phyloP scores from a whole-genome alignment of 164 flowering plant species.

The Cinnamomum chago region DNA sequence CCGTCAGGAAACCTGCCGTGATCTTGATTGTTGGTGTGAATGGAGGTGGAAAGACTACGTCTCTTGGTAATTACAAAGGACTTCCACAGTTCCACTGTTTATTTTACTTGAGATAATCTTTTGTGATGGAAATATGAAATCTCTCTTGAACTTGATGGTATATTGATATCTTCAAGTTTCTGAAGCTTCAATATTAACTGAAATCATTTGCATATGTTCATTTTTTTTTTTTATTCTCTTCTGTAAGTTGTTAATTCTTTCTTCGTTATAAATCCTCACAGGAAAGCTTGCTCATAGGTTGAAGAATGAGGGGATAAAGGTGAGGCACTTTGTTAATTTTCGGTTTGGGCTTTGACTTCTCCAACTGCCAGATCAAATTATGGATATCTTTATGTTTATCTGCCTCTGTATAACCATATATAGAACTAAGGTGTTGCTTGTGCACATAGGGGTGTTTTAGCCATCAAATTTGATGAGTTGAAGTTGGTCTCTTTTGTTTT shows the following conservation, averaged over 20 bases:
- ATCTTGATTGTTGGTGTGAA: constrained; percentile 94
- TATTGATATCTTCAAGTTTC: neutral
- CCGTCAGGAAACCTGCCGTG: constrained; percentile 81
- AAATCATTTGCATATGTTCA: neutral
- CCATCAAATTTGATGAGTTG: neutral
- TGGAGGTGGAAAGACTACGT: constrained; percentile 99
- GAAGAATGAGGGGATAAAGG: constrained; percentile 89
- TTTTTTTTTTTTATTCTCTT: neutral
- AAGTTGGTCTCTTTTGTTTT: neutral
- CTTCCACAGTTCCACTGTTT: no score
- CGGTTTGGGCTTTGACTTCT: neutral
- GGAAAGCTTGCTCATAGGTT: constrained; percentile 90
- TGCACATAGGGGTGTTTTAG: neutral
- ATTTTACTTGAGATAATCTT: neutral
- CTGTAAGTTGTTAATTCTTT: constrained; percentile 7
- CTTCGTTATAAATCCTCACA: constrained; percentile 28
- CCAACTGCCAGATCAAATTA: neutral
- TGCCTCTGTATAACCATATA: neutral
- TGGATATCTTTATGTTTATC: neutral
- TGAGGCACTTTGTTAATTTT: constrained; percentile 19
- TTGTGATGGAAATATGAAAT: neutral
- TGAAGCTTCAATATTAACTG: neutral
- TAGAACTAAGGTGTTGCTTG: neutral
- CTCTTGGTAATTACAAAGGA: constrained; percentile 58
- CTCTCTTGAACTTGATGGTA: neutral